Conservation (phyloP, 2,329 filamentous ascomycete species). For the Aspergillus tubingensis region DNA sequence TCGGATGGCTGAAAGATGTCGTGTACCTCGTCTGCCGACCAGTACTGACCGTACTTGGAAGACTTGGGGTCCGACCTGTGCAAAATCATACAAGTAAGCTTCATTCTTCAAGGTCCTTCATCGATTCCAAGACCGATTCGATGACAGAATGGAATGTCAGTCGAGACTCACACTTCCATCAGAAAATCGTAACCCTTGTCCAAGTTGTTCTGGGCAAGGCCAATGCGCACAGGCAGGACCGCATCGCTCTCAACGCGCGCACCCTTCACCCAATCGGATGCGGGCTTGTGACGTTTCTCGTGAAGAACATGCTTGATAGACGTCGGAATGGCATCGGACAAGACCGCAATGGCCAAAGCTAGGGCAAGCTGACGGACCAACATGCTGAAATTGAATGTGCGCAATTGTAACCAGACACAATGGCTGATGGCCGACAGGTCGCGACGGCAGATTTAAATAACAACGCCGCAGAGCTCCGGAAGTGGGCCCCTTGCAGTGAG, state of each 20-base stretch:
- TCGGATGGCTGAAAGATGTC: slow-evolving; percentile 45
- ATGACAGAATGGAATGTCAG: slow-evolving; percentile 5
- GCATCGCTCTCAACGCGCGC: slow-evolving; percentile 38
- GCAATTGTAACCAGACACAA: background rate
- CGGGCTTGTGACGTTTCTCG: slow-evolving; percentile 41
- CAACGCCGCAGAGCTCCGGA: background rate
- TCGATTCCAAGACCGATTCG: background rate
- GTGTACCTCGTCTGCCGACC: slow-evolving; percentile 46
- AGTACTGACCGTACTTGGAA: slow-evolving; percentile 46
- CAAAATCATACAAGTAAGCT: background rate
- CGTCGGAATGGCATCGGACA: slow-evolving; percentile 28
- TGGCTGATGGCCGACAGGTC: background rate
- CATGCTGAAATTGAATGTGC: background rate
- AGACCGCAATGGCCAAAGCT: slow-evolving; percentile 21
- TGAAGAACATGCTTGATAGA: slow-evolving; percentile 44
- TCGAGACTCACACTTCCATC: slow-evolving; percentile 38
- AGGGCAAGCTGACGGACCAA: slow-evolving; percentile 5
- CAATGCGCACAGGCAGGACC: slow-evolving; percentile 50
- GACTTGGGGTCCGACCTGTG: slow-evolving; percentile 45
- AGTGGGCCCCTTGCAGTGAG: slow-evolving; percentile 5
- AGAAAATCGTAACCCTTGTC: slow-evolving; percentile 47
- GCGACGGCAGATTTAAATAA: background rate
- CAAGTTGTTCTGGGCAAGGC: slow-evolving; percentile 49
- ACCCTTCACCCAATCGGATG: slow-evolving; percentile 42
- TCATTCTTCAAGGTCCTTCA: background rate